Base-by-base conservation (phyloP, 2,329 filamentous ascomycete species). In the Fusarium verticillioides region DNA sequence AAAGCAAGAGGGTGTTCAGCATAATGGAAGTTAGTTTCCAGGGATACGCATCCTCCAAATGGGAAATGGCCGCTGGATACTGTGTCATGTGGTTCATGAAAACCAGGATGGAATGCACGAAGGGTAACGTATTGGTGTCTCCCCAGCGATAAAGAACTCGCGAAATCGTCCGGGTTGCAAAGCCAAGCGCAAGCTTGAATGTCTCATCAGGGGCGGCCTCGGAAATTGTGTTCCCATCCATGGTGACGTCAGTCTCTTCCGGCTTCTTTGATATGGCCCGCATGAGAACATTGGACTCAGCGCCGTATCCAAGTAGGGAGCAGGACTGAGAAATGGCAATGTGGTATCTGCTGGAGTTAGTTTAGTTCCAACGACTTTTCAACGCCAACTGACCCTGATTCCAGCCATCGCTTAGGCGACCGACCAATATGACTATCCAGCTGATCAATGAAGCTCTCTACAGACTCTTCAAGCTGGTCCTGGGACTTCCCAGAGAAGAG, bases 61-160 rank as follows among this genome's bases (percentile, higher is more conserved):
- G 79, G 19, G 65, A 78, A 80, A 86, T 86, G 0, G 85, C 87
- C 2, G 78, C 77, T 0, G 83, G 83, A 10, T 80, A 81, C 12
- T 79, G 78, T 3, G 83, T 81, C 52, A 90, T 78, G 32, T 86
- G 83, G 5, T 81, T 76, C 12, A 93, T 77, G 73, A 92, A 93
- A 0, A 88, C 86, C 32, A 94, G 81, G 9, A 87, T 86, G 1
- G 89, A 86, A 72, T 94, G 91, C 0, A 92, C 76, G 75, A 89
- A 92, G 0, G 91, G 87, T 4, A 93, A 82, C 6, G 89, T 86
- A 68, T 91, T 90, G 6, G 85, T 82, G 49, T 92, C 90, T 0
- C 86, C 87, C 34, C 86, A 84, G 1, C 90, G 84, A 5, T 81
- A 79, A 12, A 91, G 83, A 2, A 88, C 84, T 3, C 88, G 78